A percentile compares a stretch with the other conserved stretches of the same genome.
phyloP scores from a whole-genome alignment of 179 eudicot species.

The Spergularia azorica region DNA sequence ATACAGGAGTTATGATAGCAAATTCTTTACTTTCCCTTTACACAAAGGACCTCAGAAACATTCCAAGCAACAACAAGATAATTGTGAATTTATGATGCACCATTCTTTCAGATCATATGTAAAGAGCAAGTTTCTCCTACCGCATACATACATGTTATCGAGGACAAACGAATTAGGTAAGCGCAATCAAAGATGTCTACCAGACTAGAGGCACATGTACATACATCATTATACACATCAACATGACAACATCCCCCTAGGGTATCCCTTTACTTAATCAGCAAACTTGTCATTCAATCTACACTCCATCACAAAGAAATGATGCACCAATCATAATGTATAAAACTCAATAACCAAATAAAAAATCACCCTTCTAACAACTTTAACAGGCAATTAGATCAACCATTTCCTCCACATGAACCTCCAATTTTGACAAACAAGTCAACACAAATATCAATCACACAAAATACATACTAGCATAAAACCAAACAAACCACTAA shows the following conservation, averaged over 20 bases:
- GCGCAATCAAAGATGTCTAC: constrained; percentile 16
- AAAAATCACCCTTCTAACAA: background rate
- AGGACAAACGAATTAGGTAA: background rate
- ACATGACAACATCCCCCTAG: too few species aligned
- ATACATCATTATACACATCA: constrained; percentile 3
- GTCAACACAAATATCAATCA: constrained; percentile 2
- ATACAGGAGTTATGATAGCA: constrained; percentile 3
- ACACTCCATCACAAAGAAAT: constrained; percentile 2
- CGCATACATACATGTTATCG: too few species aligned
- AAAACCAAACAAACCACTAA: background rate
- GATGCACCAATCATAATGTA: background rate
- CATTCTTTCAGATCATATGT: constrained; percentile 16
- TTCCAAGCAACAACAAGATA: constrained; percentile 8
- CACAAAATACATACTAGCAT: too few species aligned
- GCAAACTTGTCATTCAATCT: constrained; percentile 2
- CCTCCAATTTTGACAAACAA: constrained; percentile 1
- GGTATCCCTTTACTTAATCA: too few species aligned
- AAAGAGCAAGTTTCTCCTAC: too few species aligned
- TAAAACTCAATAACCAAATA: background rate
- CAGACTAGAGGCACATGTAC: background rate
- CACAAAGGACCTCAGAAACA: background rate
- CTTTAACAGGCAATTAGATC: constrained; percentile 18
- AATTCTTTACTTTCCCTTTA: constrained; percentile 6
- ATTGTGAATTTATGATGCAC: background rate
- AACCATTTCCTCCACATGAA: constrained; percentile 5